These are phyloP conservation scores for Bruguiera parviflora DNA, from an alignment of 345 rosid species.

Conservation along the genomic window DNA sequence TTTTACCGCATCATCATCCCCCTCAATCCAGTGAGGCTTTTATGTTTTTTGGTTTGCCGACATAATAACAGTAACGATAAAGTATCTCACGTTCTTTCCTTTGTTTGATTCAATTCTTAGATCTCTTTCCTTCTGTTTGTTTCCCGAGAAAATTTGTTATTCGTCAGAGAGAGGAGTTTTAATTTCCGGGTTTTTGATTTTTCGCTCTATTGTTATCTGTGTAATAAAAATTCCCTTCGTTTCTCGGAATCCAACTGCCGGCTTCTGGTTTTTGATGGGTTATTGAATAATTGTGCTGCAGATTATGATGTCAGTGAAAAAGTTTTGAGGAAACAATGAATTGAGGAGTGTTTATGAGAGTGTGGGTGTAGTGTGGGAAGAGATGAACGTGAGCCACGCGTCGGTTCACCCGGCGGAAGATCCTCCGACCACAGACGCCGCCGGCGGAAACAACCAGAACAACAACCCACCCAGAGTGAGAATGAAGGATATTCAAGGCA, in stretches of 20 bases:
- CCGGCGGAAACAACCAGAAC: conserved; percentile 32
- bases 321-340: conserved; percentile 24
- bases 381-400: conserved; percentile 89
- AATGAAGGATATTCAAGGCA: conserved; percentile 70
- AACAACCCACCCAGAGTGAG: conserved; percentile 42
- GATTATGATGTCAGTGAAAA: not conserved
- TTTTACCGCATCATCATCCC: too few species aligned
- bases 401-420: conserved; percentile 73
- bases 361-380: conserved; percentile 21
- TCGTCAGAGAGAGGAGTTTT: too few species aligned
- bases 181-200: too few species aligned
- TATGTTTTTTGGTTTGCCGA: too few species aligned
- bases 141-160: not conserved
- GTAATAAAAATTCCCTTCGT: not conserved
- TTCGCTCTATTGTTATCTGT: not conserved
- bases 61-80: too few species aligned
- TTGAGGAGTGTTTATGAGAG: conserved; percentile 21
- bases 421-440: conserved; percentile 46
- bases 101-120: not conserved
- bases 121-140: conserved; percentile 7
- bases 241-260: not conserved
- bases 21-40: too few species aligned
- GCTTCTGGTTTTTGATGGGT: not conserved
- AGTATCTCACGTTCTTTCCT: too few species aligned
- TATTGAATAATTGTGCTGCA: not conserved